Evolutionary conservation across 208 protist genomes (phyloP).

Genomic region (Pavlovales sp.): DNA sequence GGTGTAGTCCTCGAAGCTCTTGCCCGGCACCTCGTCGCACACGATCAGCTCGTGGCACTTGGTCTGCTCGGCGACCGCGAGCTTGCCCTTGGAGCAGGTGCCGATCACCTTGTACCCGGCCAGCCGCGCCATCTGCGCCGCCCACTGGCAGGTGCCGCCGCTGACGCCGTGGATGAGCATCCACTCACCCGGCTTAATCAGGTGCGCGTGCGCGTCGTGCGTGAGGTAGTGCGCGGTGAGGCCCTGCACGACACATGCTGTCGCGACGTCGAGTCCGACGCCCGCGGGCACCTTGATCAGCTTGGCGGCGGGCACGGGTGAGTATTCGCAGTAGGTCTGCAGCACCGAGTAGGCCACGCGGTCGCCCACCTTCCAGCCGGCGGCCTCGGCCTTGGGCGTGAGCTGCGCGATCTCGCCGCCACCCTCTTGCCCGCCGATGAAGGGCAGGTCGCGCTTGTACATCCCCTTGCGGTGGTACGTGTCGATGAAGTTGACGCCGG

Average conservation of each 20-base stretch:
- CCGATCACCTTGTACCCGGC: conserved; percentile 79
- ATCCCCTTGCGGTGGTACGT: conserved; percentile 76
- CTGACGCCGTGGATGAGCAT: conserved; percentile 49
- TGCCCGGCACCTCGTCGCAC: conserved; percentile 30
- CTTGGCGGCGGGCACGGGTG: conserved; percentile 55
- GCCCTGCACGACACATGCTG: conserved; percentile 71
- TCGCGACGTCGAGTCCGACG: conserved; percentile 63
- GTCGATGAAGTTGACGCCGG: conserved; percentile 85
- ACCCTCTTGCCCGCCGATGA: conserved; percentile 72
- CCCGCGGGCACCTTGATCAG: conserved; percentile 60
- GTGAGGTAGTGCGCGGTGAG: conserved; percentile 80
- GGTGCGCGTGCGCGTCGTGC: conserved; percentile 61
- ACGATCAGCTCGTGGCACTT: conserved; percentile 52
- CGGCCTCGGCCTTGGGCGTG: conserved; percentile 53
- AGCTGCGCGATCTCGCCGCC: conserved; percentile 63
- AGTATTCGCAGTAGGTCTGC: conserved; percentile 69
- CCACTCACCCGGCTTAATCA: conserved; percentile 50
- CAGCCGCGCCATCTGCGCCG: conserved; percentile 79
- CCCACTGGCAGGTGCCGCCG: conserved; percentile 54
- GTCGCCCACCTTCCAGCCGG: conserved; percentile 59
- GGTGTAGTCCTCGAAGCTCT: conserved; percentile 46
- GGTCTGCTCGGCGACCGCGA: conserved; percentile 55
- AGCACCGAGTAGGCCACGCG: conserved; percentile 70
- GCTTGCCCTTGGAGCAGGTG: conserved; percentile 74
- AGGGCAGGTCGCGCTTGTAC: conserved; percentile 68